These are phyloP conservation scores for Petunia hybrid DNA, from an alignment of 305 asterid species.

Conservation along the genomic window DNA sequence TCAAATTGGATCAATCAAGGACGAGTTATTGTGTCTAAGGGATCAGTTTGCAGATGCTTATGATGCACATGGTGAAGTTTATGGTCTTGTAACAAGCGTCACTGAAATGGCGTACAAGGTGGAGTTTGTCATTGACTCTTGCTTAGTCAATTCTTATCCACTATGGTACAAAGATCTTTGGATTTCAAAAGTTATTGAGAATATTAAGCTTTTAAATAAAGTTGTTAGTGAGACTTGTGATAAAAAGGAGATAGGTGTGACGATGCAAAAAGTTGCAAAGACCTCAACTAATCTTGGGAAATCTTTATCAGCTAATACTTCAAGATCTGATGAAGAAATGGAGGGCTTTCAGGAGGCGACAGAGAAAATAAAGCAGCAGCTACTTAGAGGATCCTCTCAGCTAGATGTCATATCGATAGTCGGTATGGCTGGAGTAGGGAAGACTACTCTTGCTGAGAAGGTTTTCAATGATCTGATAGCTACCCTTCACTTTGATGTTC, in stretches of 20 bases:
- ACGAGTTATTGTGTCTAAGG: not conserved
- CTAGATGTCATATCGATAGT: not conserved
- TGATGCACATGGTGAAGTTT: not conserved
- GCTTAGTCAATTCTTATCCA: too few relatives aligned
- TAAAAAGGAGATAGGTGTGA: not conserved
- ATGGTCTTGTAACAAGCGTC: not conserved
- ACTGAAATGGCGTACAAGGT: not conserved
- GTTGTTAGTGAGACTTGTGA: not conserved
- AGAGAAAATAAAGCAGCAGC: not conserved
- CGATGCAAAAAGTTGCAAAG: not conserved
- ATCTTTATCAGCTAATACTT: not conserved
- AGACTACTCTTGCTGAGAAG: constrained; percentile 11
- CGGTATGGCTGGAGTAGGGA: too few relatives aligned
- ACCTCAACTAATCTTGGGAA: not conserved
- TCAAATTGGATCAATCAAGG: not conserved
- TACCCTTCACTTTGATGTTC: not conserved
- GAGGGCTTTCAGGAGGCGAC: not conserved
- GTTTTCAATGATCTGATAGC: not conserved
- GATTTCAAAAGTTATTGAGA: not conserved
- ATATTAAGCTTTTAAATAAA: not conserved
- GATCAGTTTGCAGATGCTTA: not conserved
- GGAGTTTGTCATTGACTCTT: too few relatives aligned
- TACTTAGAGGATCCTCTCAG: not conserved
- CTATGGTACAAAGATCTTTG: too few relatives aligned
- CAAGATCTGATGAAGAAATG: not conserved